phyloP scores from a whole-genome alignment of 352 stramenopile genomes.

The Globisporangium orthogonon region DNA sequence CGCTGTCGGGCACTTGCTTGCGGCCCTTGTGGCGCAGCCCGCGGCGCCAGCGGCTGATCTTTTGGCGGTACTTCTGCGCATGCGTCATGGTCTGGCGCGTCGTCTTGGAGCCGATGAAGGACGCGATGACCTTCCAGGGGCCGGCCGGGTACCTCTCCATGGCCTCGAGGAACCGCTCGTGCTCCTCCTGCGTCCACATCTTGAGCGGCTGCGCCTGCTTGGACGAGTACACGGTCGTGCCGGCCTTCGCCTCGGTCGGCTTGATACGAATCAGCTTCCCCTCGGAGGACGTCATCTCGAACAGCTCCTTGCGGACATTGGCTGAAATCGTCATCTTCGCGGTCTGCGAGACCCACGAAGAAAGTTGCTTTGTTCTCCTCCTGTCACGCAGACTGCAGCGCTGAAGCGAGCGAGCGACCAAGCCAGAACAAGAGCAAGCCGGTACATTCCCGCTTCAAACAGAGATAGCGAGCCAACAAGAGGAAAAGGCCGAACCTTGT shows the following conservation, averaged over 20 bases:
- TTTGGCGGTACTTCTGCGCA: constrained; percentile 81
- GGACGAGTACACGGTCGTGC: constrained; percentile 79
- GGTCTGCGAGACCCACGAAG: constrained; percentile 13
- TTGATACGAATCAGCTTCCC: constrained; percentile 83
- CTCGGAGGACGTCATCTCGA: constrained; percentile 74
- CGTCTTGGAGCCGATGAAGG: constrained; percentile 78
- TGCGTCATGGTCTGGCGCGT: constrained; percentile 93
- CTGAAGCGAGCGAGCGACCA: constrained; percentile 3
- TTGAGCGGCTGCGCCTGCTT: constrained; percentile 81
- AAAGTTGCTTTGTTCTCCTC: constrained; percentile 2
- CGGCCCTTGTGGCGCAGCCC: constrained; percentile 74
- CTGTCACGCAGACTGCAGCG: too few relatives aligned
- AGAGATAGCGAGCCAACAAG: background rate
- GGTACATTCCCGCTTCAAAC: too few relatives aligned
- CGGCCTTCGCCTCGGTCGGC: constrained; percentile 76
- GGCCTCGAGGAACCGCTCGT: constrained; percentile 81
- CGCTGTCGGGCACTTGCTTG: constrained; percentile 43
- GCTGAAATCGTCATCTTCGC: constrained; percentile 79
- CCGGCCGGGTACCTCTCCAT: constrained; percentile 84
- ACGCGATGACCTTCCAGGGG: constrained; percentile 80
- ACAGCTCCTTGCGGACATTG: constrained; percentile 81
- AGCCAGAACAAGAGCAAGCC: background rate
- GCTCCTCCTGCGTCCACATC: constrained; percentile 83
- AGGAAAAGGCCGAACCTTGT: too few relatives aligned
- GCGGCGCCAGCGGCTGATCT: constrained; percentile 77